A percentile compares a stretch with the other conserved stretches of the same genome.
These are phyloP conservation scores for Lasiodiplodia citricola DNA, from an alignment of 2,329 filamentous ascomycete genomes.

Conservation along the genomic window DNA sequence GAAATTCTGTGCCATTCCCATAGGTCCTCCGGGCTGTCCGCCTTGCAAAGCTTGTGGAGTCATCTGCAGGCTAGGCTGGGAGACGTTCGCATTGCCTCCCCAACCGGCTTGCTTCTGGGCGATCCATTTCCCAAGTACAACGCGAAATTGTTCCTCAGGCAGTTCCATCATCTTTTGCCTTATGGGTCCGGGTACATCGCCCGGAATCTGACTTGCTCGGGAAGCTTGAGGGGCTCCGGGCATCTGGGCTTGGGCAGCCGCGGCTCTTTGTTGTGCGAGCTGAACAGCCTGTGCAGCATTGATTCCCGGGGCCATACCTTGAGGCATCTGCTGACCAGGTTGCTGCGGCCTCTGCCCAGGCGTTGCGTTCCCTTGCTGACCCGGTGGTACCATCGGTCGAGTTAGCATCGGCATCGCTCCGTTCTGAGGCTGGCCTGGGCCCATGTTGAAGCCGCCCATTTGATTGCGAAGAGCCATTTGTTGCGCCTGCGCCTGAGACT, in stretches of 20 bases:
- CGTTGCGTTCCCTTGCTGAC: slow-evolving; percentile 45
- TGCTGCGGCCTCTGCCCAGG: slow-evolving; percentile 43
- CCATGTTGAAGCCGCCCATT: slow-evolving; percentile 52
- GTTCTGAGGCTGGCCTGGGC: slow-evolving; percentile 46
- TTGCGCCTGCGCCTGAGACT: slow-evolving; percentile 32
- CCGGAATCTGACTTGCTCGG: slow-evolving; percentile 41
- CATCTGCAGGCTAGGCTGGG: slow-evolving; percentile 39
- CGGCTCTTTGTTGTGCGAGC: slow-evolving; percentile 43
- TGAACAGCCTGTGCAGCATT: slow-evolving; percentile 40
- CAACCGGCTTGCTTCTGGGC: slow-evolving; percentile 1
- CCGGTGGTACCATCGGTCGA: slow-evolving; percentile 53
- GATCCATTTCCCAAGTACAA: slow-evolving; percentile 7
- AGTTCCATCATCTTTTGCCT: slow-evolving; percentile 43
- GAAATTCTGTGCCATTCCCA: slow-evolving; percentile 37
- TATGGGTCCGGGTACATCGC: slow-evolving; percentile 36
- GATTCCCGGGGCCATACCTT: slow-evolving; percentile 31
- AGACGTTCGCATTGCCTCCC: slow-evolving; percentile 2
- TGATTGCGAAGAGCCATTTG: slow-evolving; percentile 51
- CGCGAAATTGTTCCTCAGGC: slow-evolving; percentile 41
- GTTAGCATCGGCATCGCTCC: slow-evolving; percentile 57
- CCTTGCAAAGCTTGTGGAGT: slow-evolving; percentile 36
- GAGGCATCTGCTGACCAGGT: slow-evolving; percentile 43
- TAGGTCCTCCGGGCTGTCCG: slow-evolving; percentile 36
- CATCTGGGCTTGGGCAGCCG: slow-evolving; percentile 33
- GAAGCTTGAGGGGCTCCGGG: slow-evolving; percentile 39